Evolutionary conservation across 495 filamentous ascomycete species (phyloP).

Genomic region (Penicillium canescens): DNA sequence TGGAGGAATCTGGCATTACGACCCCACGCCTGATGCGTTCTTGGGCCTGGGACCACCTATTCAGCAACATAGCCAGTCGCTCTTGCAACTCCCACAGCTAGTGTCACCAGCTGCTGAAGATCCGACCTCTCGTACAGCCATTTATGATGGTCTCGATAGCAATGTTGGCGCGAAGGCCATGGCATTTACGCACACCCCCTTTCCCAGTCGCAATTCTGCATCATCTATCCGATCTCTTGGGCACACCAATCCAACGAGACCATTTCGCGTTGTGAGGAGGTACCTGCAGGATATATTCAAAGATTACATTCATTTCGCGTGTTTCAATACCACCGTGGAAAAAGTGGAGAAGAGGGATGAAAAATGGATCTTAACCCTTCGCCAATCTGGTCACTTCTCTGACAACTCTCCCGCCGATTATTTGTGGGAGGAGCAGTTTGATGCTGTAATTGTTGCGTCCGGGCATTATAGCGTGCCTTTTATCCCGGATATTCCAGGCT

Average conservation of each 20-base stretch:
- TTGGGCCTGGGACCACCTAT: not conserved
- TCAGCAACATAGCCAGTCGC: slow-evolving; percentile 5
- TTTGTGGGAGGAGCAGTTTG: slow-evolving; percentile 43
- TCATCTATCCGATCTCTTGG: slow-evolving; percentile 20
- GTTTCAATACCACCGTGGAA: slow-evolving; percentile 31
- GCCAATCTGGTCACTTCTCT: slow-evolving; percentile 18
- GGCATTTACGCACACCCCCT: slow-evolving; percentile 30
- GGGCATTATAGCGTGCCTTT: slow-evolving; percentile 73
- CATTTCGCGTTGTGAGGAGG: slow-evolving; percentile 22
- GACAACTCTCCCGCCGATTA: slow-evolving; percentile 16
- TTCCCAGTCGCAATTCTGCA: slow-evolving; percentile 25
- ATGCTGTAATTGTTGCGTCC: slow-evolving; percentile 74
- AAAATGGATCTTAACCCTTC: slow-evolving; percentile 26
- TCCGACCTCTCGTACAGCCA: slow-evolving; percentile 22
- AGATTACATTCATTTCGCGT: slow-evolving; percentile 21
- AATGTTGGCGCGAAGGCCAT: slow-evolving; percentile 32
- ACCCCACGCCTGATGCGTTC: slow-evolving; percentile 21
- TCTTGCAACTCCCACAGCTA: slow-evolving; percentile 13
- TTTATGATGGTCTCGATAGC: slow-evolving; percentile 28
- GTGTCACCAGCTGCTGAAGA: slow-evolving; percentile 19
- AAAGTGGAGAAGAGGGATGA: slow-evolving; percentile 21
- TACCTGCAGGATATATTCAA: slow-evolving; percentile 29
- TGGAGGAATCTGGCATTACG: slow-evolving; percentile 50
- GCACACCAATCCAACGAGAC: slow-evolving; percentile 22
- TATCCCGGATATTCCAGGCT: slow-evolving; percentile 54